Conservation (phyloP, 257 asterid species). For the Solanum phureja region DNA sequence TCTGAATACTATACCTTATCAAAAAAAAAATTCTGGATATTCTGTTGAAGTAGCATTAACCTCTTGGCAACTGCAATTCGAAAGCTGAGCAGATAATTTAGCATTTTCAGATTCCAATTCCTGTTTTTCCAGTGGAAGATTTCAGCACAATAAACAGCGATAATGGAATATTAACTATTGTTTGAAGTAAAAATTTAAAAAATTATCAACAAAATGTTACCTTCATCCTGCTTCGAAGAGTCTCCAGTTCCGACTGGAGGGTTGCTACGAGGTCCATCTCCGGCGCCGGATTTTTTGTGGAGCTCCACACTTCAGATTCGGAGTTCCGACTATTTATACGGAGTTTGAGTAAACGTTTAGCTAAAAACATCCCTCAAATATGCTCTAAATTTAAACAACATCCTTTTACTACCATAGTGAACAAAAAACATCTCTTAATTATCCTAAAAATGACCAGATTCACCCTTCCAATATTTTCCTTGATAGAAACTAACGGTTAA, state of each 20-base stretch:
- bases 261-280: conserved; percentile 17
- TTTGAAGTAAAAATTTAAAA: not conserved
- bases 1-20: not conserved
- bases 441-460: no score
- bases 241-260: conserved; percentile 26
- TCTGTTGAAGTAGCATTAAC: conserved; percentile 12
- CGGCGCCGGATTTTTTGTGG: not conserved
- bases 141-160: not conserved
- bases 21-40: not conserved
- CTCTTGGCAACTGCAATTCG: conserved; percentile 60
- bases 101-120: conserved; percentile 60
- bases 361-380: no score
- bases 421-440: no score
- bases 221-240: conserved; percentile 42
- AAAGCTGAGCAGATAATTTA: conserved; percentile 35
- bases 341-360: not conserved
- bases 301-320: not conserved
- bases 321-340: not conserved
- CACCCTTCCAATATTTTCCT: no score
- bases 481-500: no score
- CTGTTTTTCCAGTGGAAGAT: conserved; percentile 18
- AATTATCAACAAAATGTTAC: conserved; percentile 13
- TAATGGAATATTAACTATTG: not conserved
- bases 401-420: no score
- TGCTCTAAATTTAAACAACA: no score